Percentiles rank a stretch among this genome's conserved stretches.
These are phyloP conservation scores for Allium cepa DNA, from an alignment of 106 monocot genomes.

Conservation along the genomic window DNA sequence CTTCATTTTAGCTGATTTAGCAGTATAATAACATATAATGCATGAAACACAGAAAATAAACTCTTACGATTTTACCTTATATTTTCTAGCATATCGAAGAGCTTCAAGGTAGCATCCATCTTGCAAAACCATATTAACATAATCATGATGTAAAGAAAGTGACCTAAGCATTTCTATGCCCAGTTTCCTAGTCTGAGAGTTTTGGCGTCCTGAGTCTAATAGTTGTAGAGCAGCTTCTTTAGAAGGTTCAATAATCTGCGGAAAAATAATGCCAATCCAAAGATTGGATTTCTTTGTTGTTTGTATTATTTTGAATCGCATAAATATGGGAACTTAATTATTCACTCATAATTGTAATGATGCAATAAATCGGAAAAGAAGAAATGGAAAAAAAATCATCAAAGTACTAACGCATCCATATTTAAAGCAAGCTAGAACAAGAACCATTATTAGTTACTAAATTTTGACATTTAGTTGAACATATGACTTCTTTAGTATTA, in stretches of 20 bases:
- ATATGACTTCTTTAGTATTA: too few relatives aligned
- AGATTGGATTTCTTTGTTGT: too few relatives aligned
- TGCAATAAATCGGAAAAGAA: neutral
- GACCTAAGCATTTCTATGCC: constrained; percentile 91
- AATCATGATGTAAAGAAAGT: constrained; percentile 76
- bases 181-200: constrained; percentile 53
- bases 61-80: constrained; percentile 42
- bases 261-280: neutral
- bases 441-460: neutral
- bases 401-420: neutral
- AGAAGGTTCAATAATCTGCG: constrained; percentile 85
- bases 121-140: constrained; percentile 55
- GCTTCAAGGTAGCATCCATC: constrained; percentile 88
- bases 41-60: neutral
- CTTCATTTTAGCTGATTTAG: neutral
- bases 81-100: constrained; percentile 73
- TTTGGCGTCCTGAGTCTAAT: constrained; percentile 42
- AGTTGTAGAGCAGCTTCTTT: constrained; percentile 85
- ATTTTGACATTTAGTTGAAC: too few relatives aligned
- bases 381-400: neutral
- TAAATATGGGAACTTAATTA: neutral
- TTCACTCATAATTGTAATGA: neutral
- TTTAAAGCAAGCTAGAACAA: neutral
- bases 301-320: neutral
- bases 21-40: neutral